These are phyloP conservation scores for Tetraselmis chui DNA, from an alignment of 139 green algal species.

Conservation along the genomic window DNA sequence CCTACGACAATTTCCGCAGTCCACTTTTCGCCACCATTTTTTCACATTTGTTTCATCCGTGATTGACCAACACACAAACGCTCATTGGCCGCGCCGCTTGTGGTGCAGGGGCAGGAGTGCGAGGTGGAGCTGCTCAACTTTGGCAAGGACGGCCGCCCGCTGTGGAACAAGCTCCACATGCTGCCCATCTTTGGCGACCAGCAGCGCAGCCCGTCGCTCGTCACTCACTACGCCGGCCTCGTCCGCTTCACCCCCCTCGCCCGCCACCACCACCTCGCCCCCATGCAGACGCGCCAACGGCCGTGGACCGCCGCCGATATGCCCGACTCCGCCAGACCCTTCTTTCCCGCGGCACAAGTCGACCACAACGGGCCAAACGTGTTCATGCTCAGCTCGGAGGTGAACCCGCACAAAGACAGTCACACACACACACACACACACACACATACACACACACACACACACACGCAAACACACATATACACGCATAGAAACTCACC, in stretches of 20 bases:
- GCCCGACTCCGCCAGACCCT: background rate
- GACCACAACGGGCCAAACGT: background rate
- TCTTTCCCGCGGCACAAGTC: background rate
- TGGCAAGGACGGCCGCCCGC: slow-evolving; percentile 18
- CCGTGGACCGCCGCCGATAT: background rate
- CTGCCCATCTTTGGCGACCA: slow-evolving; percentile 19
- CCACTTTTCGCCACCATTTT: too few relatives aligned
- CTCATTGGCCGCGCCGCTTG: too few relatives aligned
- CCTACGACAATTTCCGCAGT: too few relatives aligned
- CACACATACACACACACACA: too few relatives aligned
- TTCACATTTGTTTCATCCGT: too few relatives aligned
- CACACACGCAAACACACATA: too few relatives aligned
- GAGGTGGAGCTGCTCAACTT: slow-evolving; percentile 26
- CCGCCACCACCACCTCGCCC: background rate
- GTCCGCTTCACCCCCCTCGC: slow-evolving; percentile 16
- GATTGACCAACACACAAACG: too few relatives aligned
- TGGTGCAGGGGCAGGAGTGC: slow-evolving; percentile 18
- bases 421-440: too few relatives aligned
- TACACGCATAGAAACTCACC: too few relatives aligned
- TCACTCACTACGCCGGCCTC: slow-evolving; percentile 23
- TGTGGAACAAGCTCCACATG: slow-evolving; percentile 22
- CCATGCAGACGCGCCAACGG: background rate
- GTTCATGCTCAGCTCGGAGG: background rate
- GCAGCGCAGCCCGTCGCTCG: background rate
- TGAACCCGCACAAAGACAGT: too few relatives aligned